Conservation (phyloP, 495 filamentous ascomycete genomes). For the Cercophora scortea region DNA sequence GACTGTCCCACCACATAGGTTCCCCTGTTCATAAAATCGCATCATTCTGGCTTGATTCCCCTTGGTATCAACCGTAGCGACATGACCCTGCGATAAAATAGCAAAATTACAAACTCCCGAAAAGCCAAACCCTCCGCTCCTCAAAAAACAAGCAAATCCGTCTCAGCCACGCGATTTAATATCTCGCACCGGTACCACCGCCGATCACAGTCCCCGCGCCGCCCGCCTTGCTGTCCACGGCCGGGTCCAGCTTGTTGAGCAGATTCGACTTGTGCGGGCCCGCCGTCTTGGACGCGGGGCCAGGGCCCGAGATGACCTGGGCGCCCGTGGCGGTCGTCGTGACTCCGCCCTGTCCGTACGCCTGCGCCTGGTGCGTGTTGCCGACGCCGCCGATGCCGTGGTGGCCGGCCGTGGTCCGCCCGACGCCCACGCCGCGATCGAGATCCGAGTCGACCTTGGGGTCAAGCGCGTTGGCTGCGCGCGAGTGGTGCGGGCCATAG, state of each 20-base stretch:
- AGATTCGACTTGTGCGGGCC: constrained; percentile 44
- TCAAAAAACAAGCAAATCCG: neutral
- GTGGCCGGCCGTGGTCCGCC: neutral
- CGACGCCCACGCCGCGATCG: neutral
- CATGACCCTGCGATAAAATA: neutral
- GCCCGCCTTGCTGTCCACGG: constrained; percentile 29
- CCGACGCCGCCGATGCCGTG: neutral
- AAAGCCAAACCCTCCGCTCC: neutral
- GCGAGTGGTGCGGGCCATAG: constrained; percentile 35
- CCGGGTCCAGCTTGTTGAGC: constrained; percentile 44
- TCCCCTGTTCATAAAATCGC: no score
- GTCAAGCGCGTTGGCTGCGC: constrained; percentile 27
- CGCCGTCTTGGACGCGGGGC: constrained; percentile 30
- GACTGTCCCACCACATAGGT: no score
- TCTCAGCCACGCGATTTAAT: no score
- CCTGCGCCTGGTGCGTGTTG: neutral
- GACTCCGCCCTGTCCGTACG: neutral
- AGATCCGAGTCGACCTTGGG: constrained; percentile 16
- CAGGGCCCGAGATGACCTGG: constrained; percentile 9
- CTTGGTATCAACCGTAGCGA: neutral
- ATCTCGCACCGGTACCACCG: no score
- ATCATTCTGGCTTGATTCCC: neutral
- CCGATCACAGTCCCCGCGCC: no score
- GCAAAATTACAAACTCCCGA: neutral
- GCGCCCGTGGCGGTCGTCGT: neutral